Conservation (phyloP, 345 rosid genomes). For the Capsella bursapastoris region DNA sequence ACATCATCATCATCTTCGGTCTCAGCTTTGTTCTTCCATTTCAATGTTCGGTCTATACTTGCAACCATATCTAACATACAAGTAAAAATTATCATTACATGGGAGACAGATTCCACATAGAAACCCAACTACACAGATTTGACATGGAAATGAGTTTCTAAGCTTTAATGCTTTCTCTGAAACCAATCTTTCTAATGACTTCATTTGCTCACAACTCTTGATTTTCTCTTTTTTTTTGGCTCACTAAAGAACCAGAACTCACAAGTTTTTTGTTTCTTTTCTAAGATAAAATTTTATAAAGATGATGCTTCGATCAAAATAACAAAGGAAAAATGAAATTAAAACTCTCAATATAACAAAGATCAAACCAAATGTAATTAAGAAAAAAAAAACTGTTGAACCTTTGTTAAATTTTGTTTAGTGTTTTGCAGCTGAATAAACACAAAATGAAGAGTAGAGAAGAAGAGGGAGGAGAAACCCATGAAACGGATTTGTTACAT, state of each 20-base stretch:
- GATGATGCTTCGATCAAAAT: slow-evolving; percentile 11
- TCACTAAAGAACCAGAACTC: slow-evolving; percentile 17
- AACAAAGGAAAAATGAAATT: not conserved
- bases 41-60: slow-evolving; percentile 24
- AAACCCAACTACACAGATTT: slow-evolving; percentile 85
- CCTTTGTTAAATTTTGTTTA: not conserved
- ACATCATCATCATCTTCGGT: slow-evolving; percentile 51
- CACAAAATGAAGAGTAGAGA: not conserved
- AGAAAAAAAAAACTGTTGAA: slow-evolving; percentile 3
- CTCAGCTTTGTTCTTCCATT: slow-evolving; percentile 26
- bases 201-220: slow-evolving; percentile 43
- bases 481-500: slow-evolving; percentile 36
- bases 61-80: slow-evolving; percentile 22
- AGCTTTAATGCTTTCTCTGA: slow-evolving; percentile 85
- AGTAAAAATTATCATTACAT: not conserved
- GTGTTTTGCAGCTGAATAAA: slow-evolving; percentile 19
- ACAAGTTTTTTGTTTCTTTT: slow-evolving; percentile 11
- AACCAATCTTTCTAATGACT: slow-evolving; percentile 75
- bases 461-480: slow-evolving; percentile 10
- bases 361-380: slow-evolving; percentile 10
- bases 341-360: not conserved
- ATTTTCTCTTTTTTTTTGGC: not conserved
- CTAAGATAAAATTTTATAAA: slow-evolving; percentile 20
- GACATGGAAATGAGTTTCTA: slow-evolving; percentile 89
- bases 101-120: slow-evolving; percentile 81